Evolutionary conservation across 2,329 filamentous ascomycete genomes (phyloP), one percentile per base, ranked within the genome.

Genomic region (Cytospora mali): DNA sequence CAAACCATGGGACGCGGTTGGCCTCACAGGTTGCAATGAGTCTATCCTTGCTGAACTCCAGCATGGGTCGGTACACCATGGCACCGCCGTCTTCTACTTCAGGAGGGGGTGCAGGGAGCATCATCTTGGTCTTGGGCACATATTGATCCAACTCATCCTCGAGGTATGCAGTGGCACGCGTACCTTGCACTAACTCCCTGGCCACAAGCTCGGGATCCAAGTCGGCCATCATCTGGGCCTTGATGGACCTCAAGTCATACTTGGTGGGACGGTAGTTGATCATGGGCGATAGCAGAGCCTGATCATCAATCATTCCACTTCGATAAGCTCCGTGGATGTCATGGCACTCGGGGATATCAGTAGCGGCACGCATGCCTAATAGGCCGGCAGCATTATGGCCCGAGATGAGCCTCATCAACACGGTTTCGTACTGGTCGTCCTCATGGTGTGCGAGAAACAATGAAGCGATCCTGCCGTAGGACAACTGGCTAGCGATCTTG

Each of bases 381-480:
- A 97, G 78, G 0, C 91, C 93, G n/a, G 83, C 78, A n/a, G 85
- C 84, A 2, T 84, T 78, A 69, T 92, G 89, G 0, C 88, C 87
- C 3, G 80, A 79, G 10, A 88, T 75, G 62, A 98, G 75, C 49
- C 95, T 85, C 87, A 93, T 90, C 55, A 98, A 76, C 4, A 96
- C 82, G 0, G 93, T 97, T 77, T 99, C 95, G 61, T 93, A 90
- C 71, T 95, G 92, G 70, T 99, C 95, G 70, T 97, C 93, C 66
- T 84, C 80, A 73, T 99, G 95, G 72, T 99, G 95, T 4, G 89
- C 95, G 29, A 96, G 78, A 46, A 97, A 82, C 1, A 98, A 73
- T 23, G 85, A 84, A 5, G 75, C 76, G 4, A 90, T 84, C 0
- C 76, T 72, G 6, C 77, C 68, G 1, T 76, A 72, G 18, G 75